Evolutionary conservation across 1,139 yeast species (phyloP).

Genomic region (Candida glucosophila): DNA sequence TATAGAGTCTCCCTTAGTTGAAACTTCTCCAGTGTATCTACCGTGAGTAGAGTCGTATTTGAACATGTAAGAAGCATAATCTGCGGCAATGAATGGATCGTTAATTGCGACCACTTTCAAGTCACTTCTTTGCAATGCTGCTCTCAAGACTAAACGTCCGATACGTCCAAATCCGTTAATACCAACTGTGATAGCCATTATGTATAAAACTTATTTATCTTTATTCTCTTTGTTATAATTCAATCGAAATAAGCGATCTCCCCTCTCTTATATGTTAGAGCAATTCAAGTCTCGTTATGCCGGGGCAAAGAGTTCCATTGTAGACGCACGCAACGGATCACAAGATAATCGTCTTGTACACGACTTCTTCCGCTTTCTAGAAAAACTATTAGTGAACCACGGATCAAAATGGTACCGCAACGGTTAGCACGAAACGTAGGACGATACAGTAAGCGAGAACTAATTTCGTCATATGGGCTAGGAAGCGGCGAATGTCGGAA

Average conservation of each 20-base stretch:
- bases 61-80: slow-evolving; percentile 83
- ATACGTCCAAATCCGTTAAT: slow-evolving; percentile 89
- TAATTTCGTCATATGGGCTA: too few relatives aligned
- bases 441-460: too few relatives aligned
- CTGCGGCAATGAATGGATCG: slow-evolving; percentile 78
- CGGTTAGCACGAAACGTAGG: too few relatives aligned
- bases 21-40: slow-evolving; percentile 60
- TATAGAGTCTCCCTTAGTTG: slow-evolving; percentile 45
- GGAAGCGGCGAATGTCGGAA: too few relatives aligned
- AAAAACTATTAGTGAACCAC: too few relatives aligned
- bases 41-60: slow-evolving; percentile 87
- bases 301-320: slow-evolving; percentile 11
- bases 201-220: too few relatives aligned
- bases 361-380: too few relatives aligned
- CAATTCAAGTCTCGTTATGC: too few relatives aligned
- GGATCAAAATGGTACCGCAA: too few relatives aligned
- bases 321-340: too few relatives aligned
- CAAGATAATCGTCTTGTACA: too few relatives aligned
- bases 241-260: not conserved
- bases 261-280: too few relatives aligned
- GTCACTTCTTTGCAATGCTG: slow-evolving; percentile 63
- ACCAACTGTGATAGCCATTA: slow-evolving; percentile 49
- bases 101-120: slow-evolving; percentile 73
- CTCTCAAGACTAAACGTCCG: slow-evolving; percentile 79
- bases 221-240: not conserved